Base-by-base conservation (phyloP, 225 moss, liverwort and hornwort genomes). In the Pseudisothecium myosuroides region DNA sequence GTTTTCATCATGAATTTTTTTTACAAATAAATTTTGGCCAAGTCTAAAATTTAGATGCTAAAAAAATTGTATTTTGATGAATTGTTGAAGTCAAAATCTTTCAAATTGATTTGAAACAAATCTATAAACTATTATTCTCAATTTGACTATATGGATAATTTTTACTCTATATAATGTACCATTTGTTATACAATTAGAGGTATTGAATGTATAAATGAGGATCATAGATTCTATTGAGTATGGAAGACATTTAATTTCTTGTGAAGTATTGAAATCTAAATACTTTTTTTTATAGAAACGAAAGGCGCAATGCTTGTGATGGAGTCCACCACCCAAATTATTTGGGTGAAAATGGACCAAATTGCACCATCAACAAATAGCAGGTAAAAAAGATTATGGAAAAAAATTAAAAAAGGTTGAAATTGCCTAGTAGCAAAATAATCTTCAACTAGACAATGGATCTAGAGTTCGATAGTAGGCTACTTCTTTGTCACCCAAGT, bases 381-480 rank as follows among this genome's bases (percentile, higher is more conserved):
- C 4, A 2, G 12, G 4, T n/a, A 36, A 36, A 36, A 3, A 18
- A 64, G 7, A 17, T 6, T 36, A 36, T 19, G 19, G 9, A 23
- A 59, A 58, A 23, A 10, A 22, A 22, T 20, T 22, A 6, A 6
- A 5, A 5, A 65, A 36, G 18, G 36, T 66, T 19, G 19, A 36
- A 36, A 36, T 66, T 10, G 11, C 16, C 10, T 3, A 66, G 19
- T 66, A 0, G 36, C 11, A 36, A 66, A 66, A 36, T 0, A 0
- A 1, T 9, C 19, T 10, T 2, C 1, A 36, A 1, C 0, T 65
- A 0, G 9, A n/a, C n/a, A n/a, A n/a, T 65, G 36, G 1, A 1
- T 66, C 19, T 3, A 19, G 20, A 6, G 11, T 19, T 66, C 2
- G 1, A 36, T 36, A 36, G 17, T 0, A 66, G 1, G 5, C 6